Conservation (phyloP, 352 stramenopile genomes). For the Phytopythium kandeliae region DNA sequence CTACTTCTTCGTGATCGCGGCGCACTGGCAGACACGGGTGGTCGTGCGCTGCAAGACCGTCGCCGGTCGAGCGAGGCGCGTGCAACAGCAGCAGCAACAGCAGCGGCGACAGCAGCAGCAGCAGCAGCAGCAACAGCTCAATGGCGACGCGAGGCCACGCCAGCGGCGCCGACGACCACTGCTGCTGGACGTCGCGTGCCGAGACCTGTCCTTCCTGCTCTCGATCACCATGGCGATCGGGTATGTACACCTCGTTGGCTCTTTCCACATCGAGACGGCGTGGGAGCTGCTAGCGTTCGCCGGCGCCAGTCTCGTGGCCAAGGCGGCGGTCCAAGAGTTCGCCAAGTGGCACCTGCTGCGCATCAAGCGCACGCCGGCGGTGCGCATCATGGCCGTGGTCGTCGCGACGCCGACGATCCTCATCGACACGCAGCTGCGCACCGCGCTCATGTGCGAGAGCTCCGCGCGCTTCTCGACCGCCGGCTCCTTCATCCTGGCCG, state of each 20-base stretch:
- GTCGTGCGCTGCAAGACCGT: conserved; percentile 15
- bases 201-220: conserved; percentile 15
- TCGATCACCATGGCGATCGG: conserved; percentile 11
- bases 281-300: conserved; percentile 17
- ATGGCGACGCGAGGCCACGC: no score
- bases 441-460: conserved; percentile 14
- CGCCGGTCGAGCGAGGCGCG: conserved; percentile 5
- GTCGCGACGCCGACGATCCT: conserved; percentile 19
- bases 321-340: conserved; percentile 14
- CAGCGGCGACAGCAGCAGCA: no score
- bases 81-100: no score
- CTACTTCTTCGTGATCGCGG: conserved; percentile 11
- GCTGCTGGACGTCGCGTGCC: conserved; percentile 13
- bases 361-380: conserved; percentile 7
- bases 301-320: conserved; percentile 11
- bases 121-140: neutral
- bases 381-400: conserved; percentile 21
- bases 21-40: conserved; percentile 13
- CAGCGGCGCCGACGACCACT: conserved; percentile 2
- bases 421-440: conserved; percentile 22
- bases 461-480: conserved; percentile 10
- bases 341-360: conserved; percentile 16
- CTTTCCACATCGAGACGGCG: conserved; percentile 10
- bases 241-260: conserved; percentile 18
- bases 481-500: conserved; percentile 18